These are phyloP conservation scores for Pholiota conissans DNA, from an alignment of 768 basidiomycete genomes.

Conservation along the genomic window DNA sequence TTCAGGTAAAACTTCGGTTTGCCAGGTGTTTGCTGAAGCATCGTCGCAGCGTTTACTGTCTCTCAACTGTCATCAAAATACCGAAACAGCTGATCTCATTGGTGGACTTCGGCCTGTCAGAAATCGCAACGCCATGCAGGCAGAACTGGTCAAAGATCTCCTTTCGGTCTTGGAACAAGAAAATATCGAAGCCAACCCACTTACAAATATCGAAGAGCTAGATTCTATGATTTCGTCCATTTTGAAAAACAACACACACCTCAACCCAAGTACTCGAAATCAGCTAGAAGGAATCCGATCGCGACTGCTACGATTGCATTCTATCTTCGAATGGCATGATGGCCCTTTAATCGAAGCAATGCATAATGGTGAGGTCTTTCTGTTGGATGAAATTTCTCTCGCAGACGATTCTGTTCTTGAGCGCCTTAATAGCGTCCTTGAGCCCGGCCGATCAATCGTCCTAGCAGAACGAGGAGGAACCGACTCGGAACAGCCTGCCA, in stretches of 20 bases:
- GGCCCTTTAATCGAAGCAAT: conserved; percentile 96
- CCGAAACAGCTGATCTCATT: conserved; percentile 95
- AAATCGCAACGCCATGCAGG: conserved; percentile 60
- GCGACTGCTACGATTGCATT: conserved; percentile 51
- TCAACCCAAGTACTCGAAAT: conserved; percentile 30
- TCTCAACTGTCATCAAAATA: conserved; percentile 97
- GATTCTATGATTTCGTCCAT: conserved; percentile 23
- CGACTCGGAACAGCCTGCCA: conserved; percentile 61
- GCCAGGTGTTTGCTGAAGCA: conserved; percentile 81
- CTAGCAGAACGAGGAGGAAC: conserved; percentile 91
- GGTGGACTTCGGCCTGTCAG: conserved; percentile 90
- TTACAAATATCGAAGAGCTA: conserved; percentile 27
- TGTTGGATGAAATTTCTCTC: conserved; percentile 95
- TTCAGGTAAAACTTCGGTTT: conserved; percentile 96
- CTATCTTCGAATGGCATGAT: conserved; percentile 96
- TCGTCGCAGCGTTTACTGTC: conserved; percentile 59
- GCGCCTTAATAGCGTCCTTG: conserved; percentile 95
- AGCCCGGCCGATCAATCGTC: conserved; percentile 83
- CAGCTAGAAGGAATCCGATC: conserved; percentile 42
- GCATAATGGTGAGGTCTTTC: conserved; percentile 78
- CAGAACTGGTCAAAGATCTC: conserved; percentile 48
- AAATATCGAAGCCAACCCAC: conserved; percentile 29
- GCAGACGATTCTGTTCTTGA: conserved; percentile 99
- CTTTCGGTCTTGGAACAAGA: conserved; percentile 37
- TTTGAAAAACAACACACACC: conserved; percentile 21